Conservation (phyloP, 2,329 filamentous ascomycete species). For the Orbilia oligospora region DNA sequence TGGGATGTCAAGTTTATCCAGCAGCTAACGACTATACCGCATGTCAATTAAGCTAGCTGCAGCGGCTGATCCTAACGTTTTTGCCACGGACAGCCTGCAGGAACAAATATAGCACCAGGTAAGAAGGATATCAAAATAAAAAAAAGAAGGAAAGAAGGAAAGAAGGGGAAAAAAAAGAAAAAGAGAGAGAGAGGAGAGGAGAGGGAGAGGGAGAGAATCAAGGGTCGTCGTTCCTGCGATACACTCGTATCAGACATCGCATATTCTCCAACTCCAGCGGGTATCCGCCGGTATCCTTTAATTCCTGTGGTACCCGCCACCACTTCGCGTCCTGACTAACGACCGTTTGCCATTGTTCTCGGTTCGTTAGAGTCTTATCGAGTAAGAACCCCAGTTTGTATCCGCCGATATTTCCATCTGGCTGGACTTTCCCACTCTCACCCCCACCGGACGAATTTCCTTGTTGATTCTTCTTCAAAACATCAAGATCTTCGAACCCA, state of each 20-base stretch:
- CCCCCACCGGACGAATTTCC: not conserved
- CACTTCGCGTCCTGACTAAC: slow-evolving; percentile 51
- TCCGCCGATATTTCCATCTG: slow-evolving; percentile 22
- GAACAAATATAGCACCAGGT: slow-evolving; percentile 7
- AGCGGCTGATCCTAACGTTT: slow-evolving; percentile 13
- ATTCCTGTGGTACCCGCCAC: slow-evolving; percentile 47
- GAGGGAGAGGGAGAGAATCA: slow-evolving; percentile 14
- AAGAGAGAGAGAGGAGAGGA: not conserved
- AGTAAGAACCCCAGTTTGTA: slow-evolving; percentile 57
- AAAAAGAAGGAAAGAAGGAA: not conserved
- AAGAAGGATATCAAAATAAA: not conserved
- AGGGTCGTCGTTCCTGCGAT: slow-evolving; percentile 47
- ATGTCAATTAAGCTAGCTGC: too few species aligned
- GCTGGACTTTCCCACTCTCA: too few species aligned
- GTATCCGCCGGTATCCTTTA: slow-evolving; percentile 40
- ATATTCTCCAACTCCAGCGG: slow-evolving; percentile 58
- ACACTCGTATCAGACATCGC: slow-evolving; percentile 56
- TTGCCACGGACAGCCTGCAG: slow-evolving; percentile 28
- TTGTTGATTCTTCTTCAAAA: slow-evolving; percentile 20
- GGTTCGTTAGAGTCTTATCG: slow-evolving; percentile 28
- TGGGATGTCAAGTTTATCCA: not conserved
- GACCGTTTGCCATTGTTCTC: slow-evolving; percentile 33
- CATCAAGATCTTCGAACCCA: slow-evolving; percentile 58
- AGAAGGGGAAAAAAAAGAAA: not conserved
- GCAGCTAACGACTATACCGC: too few species aligned